phyloP scores from a whole-genome alignment of 768 basidiomycete species.

The Boletus barrowsii region DNA sequence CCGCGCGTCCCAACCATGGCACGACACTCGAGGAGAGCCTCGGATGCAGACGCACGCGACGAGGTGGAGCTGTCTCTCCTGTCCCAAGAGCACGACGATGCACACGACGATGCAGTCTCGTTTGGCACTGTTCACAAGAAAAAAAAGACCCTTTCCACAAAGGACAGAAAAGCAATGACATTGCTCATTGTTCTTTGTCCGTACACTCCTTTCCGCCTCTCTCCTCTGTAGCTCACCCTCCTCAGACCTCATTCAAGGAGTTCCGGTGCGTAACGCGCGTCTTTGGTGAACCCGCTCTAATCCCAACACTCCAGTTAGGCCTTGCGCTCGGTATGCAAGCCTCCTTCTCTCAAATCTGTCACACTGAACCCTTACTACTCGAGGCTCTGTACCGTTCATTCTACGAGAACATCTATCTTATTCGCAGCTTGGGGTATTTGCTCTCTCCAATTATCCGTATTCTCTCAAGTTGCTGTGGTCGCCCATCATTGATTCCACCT shows the following conservation, averaged over 20 bases:
- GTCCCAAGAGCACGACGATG: slow-evolving; percentile 50
- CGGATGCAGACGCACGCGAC: slow-evolving; percentile 37
- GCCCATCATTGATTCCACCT: slow-evolving; percentile 93
- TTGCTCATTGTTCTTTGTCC: slow-evolving; percentile 84
- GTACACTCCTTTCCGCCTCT: slow-evolving; percentile 32
- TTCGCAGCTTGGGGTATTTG: slow-evolving; percentile 93
- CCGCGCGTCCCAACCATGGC: slow-evolving; percentile 47
- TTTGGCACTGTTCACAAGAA: slow-evolving; percentile 34
- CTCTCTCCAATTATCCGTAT: slow-evolving; percentile 91
- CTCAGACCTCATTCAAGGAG: slow-evolving; percentile 78
- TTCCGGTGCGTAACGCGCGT: slow-evolving; percentile 62
- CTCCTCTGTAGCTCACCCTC: slow-evolving; percentile 14
- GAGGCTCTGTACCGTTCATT: slow-evolving; percentile 95
- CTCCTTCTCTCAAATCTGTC: neutral
- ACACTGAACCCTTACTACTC: slow-evolving; percentile 5
- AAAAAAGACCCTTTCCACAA: slow-evolving; percentile 55
- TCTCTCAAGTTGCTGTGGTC: slow-evolving; percentile 97
- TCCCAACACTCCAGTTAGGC: slow-evolving; percentile 52
- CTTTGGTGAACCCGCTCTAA: slow-evolving; percentile 11
- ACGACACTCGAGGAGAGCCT: slow-evolving; percentile 32
- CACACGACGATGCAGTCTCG: slow-evolving; percentile 35
- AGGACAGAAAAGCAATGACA: slow-evolving; percentile 82
- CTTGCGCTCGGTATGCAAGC: slow-evolving; percentile 72
- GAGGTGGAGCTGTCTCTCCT: slow-evolving; percentile 63
- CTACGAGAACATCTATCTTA: slow-evolving; percentile 94